These are phyloP conservation scores for Fusarium sp. DNA, from an alignment of 2,329 filamentous ascomycete species.

Conservation along the genomic window DNA sequence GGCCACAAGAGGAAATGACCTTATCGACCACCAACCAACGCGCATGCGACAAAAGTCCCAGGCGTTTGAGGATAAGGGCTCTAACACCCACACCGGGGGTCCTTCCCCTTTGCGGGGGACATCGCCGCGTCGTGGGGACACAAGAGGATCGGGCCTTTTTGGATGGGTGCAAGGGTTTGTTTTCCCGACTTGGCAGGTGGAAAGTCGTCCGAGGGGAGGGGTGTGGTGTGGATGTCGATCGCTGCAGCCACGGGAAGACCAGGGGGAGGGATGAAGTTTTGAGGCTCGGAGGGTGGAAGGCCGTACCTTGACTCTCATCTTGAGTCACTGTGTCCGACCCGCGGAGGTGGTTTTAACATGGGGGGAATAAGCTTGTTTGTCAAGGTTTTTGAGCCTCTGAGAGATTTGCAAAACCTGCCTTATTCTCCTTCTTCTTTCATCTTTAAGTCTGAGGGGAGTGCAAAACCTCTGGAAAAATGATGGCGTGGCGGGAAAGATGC, in stretches of 20 bases:
- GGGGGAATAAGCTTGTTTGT: not conserved
- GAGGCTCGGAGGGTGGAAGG: not conserved
- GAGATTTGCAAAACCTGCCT: not conserved
- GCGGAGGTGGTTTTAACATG: not conserved
- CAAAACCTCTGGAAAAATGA: not conserved
- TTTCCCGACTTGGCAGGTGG: constrained; percentile 33
- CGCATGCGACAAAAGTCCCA: constrained; percentile 31
- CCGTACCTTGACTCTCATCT: not conserved
- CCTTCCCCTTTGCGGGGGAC: constrained; percentile 32
- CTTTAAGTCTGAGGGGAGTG: not conserved
- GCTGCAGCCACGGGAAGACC: not conserved
- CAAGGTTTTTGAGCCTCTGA: not conserved
- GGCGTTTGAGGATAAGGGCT: not conserved
- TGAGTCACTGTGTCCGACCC: not conserved
- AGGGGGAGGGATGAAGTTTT: not conserved
- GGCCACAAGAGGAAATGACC: constrained; percentile 24
- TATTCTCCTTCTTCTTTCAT: not conserved
- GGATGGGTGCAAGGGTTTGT: not conserved
- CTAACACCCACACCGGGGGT: not conserved
- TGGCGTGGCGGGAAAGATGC: not conserved
- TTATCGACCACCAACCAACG: constrained; percentile 19
- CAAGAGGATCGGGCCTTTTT: constrained; percentile 32
- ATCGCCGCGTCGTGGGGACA: constrained; percentile 8
- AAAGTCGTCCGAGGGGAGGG: constrained; percentile 18
- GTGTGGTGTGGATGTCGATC: not conserved